phyloP scores from a whole-genome alignment of 2,329 filamentous ascomycete species.

The Macrophomina pseudophaseolina region DNA sequence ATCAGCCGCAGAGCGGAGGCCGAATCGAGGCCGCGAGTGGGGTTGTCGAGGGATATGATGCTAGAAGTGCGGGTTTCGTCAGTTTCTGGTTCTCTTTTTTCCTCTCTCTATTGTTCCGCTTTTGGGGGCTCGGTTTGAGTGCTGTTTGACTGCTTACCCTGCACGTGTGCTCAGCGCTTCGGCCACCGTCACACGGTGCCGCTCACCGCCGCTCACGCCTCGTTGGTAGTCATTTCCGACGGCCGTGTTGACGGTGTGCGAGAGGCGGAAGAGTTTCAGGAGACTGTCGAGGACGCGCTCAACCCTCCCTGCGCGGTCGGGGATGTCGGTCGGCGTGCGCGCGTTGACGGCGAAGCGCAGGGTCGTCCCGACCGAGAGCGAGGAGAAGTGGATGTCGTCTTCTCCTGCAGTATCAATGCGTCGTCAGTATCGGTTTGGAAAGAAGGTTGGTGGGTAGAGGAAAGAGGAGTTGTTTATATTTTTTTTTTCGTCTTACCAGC shows the following conservation, averaged over 20 bases:
- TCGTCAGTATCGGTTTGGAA: not conserved
- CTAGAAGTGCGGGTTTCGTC: not conserved
- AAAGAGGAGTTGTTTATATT: not conserved
- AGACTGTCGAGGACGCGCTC: not conserved
- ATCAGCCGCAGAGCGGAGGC: constrained; percentile 63
- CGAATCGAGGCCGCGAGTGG: constrained; percentile 46
- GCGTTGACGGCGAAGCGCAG: constrained; percentile 4
- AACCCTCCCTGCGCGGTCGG: not conserved
- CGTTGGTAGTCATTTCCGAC: not conserved
- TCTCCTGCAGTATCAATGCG: not conserved
- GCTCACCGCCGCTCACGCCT: not conserved
- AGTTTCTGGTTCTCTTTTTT: too few species aligned
- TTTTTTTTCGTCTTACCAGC: not conserved
- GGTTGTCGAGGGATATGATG: constrained; percentile 50
- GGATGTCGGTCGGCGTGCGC: not conserved
- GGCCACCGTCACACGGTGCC: not conserved
- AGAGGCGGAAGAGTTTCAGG: not conserved
- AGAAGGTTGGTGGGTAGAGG: not conserved
- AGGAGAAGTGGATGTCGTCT: not conserved
- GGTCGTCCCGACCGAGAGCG: not conserved
- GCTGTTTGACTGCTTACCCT: not conserved
- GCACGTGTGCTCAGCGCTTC: not conserved
- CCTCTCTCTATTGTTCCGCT: too few species aligned
- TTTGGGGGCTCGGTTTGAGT: too few species aligned
- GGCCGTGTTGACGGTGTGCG: not conserved